phyloP scores from a whole-genome alignment of 768 basidiomycete genomes.

The Lanmaoa rubissima region DNA sequence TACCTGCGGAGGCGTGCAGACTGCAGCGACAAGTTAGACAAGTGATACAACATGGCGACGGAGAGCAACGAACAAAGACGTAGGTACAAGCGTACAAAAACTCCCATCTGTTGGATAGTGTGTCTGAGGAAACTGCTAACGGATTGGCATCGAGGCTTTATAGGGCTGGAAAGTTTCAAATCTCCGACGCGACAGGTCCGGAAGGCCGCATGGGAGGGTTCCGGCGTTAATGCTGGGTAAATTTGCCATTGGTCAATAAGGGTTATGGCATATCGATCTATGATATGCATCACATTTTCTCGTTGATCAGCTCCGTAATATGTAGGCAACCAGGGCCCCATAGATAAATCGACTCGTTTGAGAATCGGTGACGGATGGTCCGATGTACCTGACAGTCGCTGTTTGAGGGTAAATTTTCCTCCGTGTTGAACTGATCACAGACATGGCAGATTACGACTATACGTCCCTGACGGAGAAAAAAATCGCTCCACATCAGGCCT shows the following conservation, averaged over 20 bases:
- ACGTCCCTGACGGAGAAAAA: not conserved
- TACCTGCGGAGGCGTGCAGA: conserved; percentile 27
- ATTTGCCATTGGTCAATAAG: conserved; percentile 21
- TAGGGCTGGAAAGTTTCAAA: conserved; percentile 18
- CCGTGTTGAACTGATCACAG: not conserved
- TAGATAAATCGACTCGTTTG: not conserved
- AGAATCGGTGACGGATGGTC: not conserved
- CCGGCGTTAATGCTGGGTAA: conserved; percentile 5
- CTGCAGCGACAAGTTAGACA: conserved; percentile 18
- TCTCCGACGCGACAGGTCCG: conserved; percentile 28
- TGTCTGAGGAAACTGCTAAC: conserved; percentile 12
- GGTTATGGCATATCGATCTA: conserved; percentile 9
- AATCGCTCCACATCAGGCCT: not conserved
- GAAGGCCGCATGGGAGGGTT: conserved; percentile 11
- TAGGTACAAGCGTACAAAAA: conserved; percentile 29
- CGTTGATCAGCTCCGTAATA: conserved; percentile 1
- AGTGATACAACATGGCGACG: not conserved
- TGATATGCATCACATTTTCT: not conserved
- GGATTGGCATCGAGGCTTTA: conserved; percentile 14
- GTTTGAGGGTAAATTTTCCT: not conserved
- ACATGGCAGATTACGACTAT: not conserved
- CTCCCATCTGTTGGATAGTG: conserved; percentile 35
- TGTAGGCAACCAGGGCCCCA: not conserved
- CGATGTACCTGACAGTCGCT: too few species aligned
- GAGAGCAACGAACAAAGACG: conserved; percentile 25